Evolutionary conservation across 257 asterid genomes (phyloP).

Genomic region (Solanum commersonii): DNA sequence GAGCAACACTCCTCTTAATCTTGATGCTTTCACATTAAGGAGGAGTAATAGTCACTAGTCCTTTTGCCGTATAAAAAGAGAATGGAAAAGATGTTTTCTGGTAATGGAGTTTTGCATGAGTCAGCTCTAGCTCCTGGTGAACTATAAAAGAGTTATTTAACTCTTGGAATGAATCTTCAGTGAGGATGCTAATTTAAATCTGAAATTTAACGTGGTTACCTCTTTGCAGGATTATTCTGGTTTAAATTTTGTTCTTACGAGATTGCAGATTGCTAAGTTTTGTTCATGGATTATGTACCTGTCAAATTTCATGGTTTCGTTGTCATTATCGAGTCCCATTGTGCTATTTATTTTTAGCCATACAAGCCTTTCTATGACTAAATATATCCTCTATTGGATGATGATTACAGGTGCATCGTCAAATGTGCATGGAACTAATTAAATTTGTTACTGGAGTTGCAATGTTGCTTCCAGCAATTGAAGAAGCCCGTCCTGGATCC

Average conservation of each 20-base stretch:
- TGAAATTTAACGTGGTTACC: not conserved
- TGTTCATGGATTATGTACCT: not conserved
- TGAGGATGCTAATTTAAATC: not conserved
- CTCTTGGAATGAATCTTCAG: not conserved
- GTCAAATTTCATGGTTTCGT: not conserved
- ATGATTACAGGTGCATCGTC: slow-evolving; percentile 59
- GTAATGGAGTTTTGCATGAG: not conserved
- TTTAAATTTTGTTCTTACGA: not conserved
- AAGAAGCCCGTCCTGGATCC: slow-evolving; percentile 79
- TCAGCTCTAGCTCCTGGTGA: not conserved
- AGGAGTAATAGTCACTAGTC: not conserved
- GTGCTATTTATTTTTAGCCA: not conserved
- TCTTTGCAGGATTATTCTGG: not conserved
- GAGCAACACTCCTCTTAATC: not conserved
- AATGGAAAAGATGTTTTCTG: not conserved
- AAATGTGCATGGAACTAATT: slow-evolving; percentile 57
- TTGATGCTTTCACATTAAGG: not conserved
- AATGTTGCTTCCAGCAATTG: slow-evolving; percentile 49
- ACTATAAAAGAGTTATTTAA: not conserved
- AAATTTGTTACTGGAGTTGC: slow-evolving; percentile 29
- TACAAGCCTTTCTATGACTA: not conserved
- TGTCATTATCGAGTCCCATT: not conserved
- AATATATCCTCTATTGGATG: not conserved
- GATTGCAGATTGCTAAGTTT: not conserved
- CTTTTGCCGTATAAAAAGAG: not conserved